phyloP scores from a whole-genome alignment of 768 basidiomycete genomes.

The Nidularia sp. region DNA sequence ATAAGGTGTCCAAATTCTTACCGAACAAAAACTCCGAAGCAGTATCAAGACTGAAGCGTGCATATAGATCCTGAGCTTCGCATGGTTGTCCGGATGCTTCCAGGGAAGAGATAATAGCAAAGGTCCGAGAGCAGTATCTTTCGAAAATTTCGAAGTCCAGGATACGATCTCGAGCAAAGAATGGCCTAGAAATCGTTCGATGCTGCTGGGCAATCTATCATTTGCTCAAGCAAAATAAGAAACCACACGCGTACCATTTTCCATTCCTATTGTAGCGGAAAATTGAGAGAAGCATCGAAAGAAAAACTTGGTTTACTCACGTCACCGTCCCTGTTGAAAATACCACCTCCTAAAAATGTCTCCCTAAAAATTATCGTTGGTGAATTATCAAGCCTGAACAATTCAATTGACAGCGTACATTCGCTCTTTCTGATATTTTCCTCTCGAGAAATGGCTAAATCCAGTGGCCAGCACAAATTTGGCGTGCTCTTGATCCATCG shows the following conservation, averaged over 20 bases:
- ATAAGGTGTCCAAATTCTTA: slow-evolving; percentile 56
- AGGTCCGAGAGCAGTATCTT: slow-evolving; percentile 39
- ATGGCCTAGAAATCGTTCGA: slow-evolving; percentile 63
- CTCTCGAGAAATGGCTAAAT: slow-evolving; percentile 67
- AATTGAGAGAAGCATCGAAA: background rate
- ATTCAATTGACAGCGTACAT: slow-evolving; percentile 37
- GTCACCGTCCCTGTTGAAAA: slow-evolving; percentile 76
- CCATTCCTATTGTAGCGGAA: slow-evolving; percentile 40
- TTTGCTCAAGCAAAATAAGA: no score
- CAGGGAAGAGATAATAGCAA: slow-evolving; percentile 42
- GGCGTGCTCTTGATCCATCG: slow-evolving; percentile 69
- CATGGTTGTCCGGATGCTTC: slow-evolving; percentile 35
- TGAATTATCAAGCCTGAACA: background rate
- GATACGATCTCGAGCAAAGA: slow-evolving; percentile 70
- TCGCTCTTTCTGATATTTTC: slow-evolving; percentile 58
- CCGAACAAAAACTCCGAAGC: slow-evolving; percentile 76
- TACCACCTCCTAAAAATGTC: slow-evolving; percentile 67
- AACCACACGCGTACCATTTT: slow-evolving; percentile 49
- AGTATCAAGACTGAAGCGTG: slow-evolving; percentile 66
- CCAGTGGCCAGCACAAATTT: slow-evolving; percentile 66
- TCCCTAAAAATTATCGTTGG: slow-evolving; percentile 32
- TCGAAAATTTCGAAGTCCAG: slow-evolving; percentile 71
- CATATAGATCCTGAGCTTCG: slow-evolving; percentile 66
- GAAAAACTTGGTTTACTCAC: slow-evolving; percentile 24
- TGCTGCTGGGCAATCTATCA: slow-evolving; percentile 34